Conservation (phyloP, 2,329 filamentous ascomycete genomes). For the Botrytis porri region DNA sequence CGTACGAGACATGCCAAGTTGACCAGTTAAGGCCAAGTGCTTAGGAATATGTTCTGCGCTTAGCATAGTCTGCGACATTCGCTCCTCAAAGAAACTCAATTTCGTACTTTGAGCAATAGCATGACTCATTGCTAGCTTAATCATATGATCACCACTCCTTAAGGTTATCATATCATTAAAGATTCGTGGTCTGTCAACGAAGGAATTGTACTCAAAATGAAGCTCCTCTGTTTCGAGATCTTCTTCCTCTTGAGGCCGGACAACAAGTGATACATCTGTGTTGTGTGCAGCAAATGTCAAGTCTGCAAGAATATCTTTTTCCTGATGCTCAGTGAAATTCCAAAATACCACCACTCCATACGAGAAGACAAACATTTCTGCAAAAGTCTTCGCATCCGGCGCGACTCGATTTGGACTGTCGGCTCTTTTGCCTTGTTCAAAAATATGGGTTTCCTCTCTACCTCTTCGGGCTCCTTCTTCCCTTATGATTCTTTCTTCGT, state of each 20-base stretch:
- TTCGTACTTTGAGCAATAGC: constrained; percentile 98
- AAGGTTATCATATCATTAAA: constrained; percentile 99
- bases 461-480: constrained; percentile 38
- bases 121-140: constrained; percentile 95
- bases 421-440: constrained; percentile 43
- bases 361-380: constrained; percentile 95
- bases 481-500: constrained; percentile 36
- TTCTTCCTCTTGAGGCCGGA: constrained; percentile 75
- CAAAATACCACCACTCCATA: constrained; percentile 98
- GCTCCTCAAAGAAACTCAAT: constrained; percentile 91
- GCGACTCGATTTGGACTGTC: constrained; percentile 58
- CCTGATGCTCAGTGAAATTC: constrained; percentile 96
- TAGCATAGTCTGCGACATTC: constrained; percentile 91
- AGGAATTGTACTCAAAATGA: constrained; percentile 91
- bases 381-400: constrained; percentile 73
- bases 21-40: constrained; percentile 80
- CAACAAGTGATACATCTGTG: constrained; percentile 65
- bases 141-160: constrained; percentile 94
- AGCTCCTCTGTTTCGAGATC: constrained; percentile 98
- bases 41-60: constrained; percentile 92
- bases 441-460: constrained; percentile 38
- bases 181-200: constrained; percentile 82
- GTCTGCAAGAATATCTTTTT: constrained; percentile 94
- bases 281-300: constrained; percentile 80
- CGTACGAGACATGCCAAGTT: constrained; percentile 84